Conservation (phyloP, 176 grass and related monocot genomes). For the Triticum dicoccoides region DNA sequence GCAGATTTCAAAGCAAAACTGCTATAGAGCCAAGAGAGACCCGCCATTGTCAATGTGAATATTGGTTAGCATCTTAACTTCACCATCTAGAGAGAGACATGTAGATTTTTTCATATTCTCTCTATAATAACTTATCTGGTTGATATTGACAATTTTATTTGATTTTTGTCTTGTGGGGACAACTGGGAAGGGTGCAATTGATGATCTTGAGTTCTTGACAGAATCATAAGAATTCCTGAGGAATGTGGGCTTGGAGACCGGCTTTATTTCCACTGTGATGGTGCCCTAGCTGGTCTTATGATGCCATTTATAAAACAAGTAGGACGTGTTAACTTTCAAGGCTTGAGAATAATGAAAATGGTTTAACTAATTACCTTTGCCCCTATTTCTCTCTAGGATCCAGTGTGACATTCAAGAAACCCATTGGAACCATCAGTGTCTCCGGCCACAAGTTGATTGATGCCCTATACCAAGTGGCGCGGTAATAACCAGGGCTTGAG, state of each 20-base stretch:
- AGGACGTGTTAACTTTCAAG: background rate
- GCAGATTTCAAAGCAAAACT: constrained; percentile 25
- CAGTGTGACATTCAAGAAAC: too few species aligned
- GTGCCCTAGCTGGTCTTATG: constrained; percentile 26
- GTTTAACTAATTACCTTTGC: too few species aligned
- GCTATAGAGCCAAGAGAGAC: constrained; percentile 12
- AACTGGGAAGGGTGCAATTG: constrained; percentile 39
- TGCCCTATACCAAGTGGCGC: too few species aligned
- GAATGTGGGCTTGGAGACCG: constrained; percentile 25
- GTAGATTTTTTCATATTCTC: too few species aligned
- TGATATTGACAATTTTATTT: background rate
- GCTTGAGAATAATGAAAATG: too few species aligned
- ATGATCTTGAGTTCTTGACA: constrained; percentile 44
- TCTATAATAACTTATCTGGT: background rate
- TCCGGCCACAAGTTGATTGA: too few species aligned
- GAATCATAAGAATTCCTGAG: constrained; percentile 31
- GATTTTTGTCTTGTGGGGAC: background rate
- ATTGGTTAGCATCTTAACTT: background rate
- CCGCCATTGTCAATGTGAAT: background rate
- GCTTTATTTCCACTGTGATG: constrained; percentile 48
- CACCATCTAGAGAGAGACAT: background rate
- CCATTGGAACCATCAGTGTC: too few species aligned
- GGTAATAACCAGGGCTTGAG: too few species aligned
- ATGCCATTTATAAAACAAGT: constrained; percentile 25
- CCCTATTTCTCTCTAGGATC: too few species aligned